phyloP scores from a whole-genome alignment of 768 basidiomycete species.

The Tephrocybe sp. region DNA sequence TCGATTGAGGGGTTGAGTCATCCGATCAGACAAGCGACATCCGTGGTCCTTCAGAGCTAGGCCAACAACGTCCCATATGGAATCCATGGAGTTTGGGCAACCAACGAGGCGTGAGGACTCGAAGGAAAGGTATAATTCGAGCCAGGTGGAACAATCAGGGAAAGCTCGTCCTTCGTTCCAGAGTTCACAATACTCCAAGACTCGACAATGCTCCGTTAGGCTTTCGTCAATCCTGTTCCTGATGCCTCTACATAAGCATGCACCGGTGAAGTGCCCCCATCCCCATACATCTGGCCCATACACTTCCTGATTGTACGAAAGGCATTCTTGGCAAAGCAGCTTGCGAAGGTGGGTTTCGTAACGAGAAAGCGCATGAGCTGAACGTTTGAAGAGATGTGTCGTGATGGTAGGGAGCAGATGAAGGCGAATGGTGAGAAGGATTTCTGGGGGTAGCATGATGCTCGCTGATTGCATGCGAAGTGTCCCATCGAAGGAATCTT shows the following conservation, averaged over 20 bases:
- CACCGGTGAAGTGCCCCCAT: conserved; percentile 52
- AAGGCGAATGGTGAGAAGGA: conserved; percentile 52
- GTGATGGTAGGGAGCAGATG: conserved; percentile 46
- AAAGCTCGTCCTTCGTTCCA: conserved; percentile 27
- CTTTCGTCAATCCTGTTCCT: conserved; percentile 1
- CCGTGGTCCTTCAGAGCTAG: conserved; percentile 41
- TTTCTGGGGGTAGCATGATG: conserved; percentile 43
- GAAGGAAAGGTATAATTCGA: conserved; percentile 46
- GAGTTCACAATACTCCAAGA: conserved; percentile 5
- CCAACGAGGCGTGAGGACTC: conserved; percentile 25
- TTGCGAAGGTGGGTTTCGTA: conserved; percentile 41
- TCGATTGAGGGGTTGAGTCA: background rate
- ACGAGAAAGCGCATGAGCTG: conserved; percentile 37
- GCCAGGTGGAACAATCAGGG: conserved; percentile 43
- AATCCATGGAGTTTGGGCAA: conserved; percentile 15
- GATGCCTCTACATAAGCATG: conserved; percentile 42
- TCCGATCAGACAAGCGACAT: conserved; percentile 34
- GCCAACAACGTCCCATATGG: conserved; percentile 45
- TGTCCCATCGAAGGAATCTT: conserved; percentile 9
- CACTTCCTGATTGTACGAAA: conserved; percentile 51
- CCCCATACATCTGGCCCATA: conserved; percentile 52
- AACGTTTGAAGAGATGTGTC: conserved; percentile 38
- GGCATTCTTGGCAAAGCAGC: conserved; percentile 49
- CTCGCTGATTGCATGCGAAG: conserved; percentile 14
- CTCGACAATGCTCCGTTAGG: conserved; percentile 4